phyloP scores from a whole-genome alignment of 192 early-diverging fungal genomes.

The Phlyctochytrium planicorne region DNA sequence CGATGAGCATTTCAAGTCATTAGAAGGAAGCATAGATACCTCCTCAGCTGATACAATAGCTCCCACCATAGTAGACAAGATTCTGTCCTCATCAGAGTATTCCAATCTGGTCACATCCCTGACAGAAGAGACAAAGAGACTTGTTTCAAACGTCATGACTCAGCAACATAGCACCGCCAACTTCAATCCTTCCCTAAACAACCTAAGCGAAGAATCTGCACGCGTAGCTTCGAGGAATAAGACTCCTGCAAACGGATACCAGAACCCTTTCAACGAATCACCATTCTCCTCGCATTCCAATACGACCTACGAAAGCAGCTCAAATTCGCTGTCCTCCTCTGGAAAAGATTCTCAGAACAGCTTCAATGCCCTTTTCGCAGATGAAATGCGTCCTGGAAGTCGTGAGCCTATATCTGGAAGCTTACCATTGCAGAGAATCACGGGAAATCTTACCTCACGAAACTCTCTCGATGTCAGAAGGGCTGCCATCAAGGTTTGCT shows the following conservation, averaged over 20 bases:
- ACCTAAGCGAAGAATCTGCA: neutral
- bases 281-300: slow-evolving; percentile 42
- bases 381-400: slow-evolving; percentile 34
- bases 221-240: neutral
- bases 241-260: neutral
- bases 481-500: slow-evolving; percentile 41
- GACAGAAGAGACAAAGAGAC: slow-evolving; percentile 28
- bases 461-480: slow-evolving; percentile 32
- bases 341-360: slow-evolving; percentile 26
- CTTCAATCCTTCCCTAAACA: neutral
- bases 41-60: slow-evolving; percentile 16
- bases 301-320: slow-evolving; percentile 35
- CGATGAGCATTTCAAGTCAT: slow-evolving; percentile 19
- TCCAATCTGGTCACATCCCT: slow-evolving; percentile 25
- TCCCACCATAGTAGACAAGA: slow-evolving; percentile 41
- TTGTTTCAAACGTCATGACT: slow-evolving; percentile 16
- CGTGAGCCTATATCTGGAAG: neutral
- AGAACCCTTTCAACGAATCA: slow-evolving; percentile 13
- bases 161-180: neutral
- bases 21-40: slow-evolving; percentile 2
- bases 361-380: slow-evolving; percentile 27
- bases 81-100: slow-evolving; percentile 49
- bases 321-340: neutral
- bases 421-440: slow-evolving; percentile 9
- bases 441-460: slow-evolving; percentile 32